A percentile compares a stretch with the other conserved stretches of the same genome.
These are phyloP conservation scores for Usnea hakonensis DNA, from an alignment of 495 filamentous ascomycete species.

Conservation along the genomic window DNA sequence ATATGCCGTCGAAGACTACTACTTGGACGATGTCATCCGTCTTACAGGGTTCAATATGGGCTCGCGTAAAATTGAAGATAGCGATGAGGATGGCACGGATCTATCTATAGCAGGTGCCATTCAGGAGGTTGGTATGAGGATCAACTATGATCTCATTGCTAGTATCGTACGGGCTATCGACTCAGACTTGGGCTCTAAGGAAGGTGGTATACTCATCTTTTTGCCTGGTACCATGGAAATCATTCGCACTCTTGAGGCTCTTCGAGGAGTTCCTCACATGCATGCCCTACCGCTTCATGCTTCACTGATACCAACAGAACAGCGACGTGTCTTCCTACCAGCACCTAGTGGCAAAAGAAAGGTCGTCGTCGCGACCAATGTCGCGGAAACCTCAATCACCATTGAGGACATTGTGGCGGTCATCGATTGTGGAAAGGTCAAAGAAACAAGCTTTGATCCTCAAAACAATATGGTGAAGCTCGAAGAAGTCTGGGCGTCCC, in stretches of 20 bases:
- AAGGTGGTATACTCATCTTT: slow-evolving; percentile 90
- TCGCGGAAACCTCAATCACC: slow-evolving; percentile 96
- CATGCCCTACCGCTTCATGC: slow-evolving; percentile 87
- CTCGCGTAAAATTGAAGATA: slow-evolving; percentile 33
- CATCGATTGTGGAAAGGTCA: slow-evolving; percentile 89
- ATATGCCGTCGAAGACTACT: slow-evolving; percentile 81
- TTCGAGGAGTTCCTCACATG: slow-evolving; percentile 60
- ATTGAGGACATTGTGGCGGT: slow-evolving; percentile 96
- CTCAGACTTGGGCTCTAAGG: slow-evolving; percentile 54
- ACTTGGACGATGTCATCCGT: slow-evolving; percentile 79
- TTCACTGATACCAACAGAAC: slow-evolving; percentile 77
- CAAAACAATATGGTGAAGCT: slow-evolving; percentile 91
- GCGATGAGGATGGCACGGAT: slow-evolving; percentile 33
- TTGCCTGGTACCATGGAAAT: slow-evolving; percentile 83
- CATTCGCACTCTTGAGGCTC: slow-evolving; percentile 62
- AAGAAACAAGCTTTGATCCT: slow-evolving; percentile 91
- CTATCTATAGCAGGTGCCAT: slow-evolving; percentile 56
- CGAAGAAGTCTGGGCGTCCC: slow-evolving; percentile 90
- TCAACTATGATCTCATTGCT: slow-evolving; percentile 87
- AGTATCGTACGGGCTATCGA: slow-evolving; percentile 75
- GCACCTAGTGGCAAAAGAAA: slow-evolving; percentile 77
- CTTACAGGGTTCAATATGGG: slow-evolving; percentile 64
- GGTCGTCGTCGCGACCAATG: slow-evolving; percentile 89
- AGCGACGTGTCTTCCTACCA: slow-evolving; percentile 73
- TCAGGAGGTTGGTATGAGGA: slow-evolving; percentile 68